Evolutionary conservation across 73 alveolate species (phyloP).

Genomic region (Paramecium biaurelia): DNA sequence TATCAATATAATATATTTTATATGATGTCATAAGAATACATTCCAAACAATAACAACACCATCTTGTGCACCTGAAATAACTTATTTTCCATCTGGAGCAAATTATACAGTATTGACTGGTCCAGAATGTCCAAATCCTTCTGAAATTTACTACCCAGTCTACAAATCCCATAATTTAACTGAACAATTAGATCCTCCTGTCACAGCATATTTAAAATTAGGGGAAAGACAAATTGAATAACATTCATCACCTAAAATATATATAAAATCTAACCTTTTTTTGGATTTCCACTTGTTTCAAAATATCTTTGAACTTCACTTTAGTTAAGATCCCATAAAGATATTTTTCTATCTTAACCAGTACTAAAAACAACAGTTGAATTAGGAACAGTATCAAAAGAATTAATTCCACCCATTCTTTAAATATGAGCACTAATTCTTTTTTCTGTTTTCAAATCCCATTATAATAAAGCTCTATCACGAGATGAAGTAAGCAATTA

Average conservation of each 20-base stretch:
- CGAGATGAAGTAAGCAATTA: constrained; percentile 88
- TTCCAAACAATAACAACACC: constrained; percentile 86
- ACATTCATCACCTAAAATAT: constrained; percentile 83
- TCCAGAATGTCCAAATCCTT: constrained; percentile 85
- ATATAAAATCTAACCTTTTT: constrained; percentile 67
- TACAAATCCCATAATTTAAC: constrained; percentile 80
- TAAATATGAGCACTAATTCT: constrained; percentile 92
- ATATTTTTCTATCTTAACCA: constrained; percentile 94
- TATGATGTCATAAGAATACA: constrained; percentile 63
- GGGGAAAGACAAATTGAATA: constrained; percentile 79
- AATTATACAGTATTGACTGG: constrained; percentile 74
- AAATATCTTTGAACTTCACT: constrained; percentile 80
- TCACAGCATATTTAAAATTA: constrained; percentile 82
- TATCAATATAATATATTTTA: neutral
- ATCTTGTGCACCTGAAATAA: constrained; percentile 82
- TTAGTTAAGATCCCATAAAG: constrained; percentile 93
- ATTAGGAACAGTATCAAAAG: constrained; percentile 83
- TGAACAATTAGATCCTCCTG: constrained; percentile 84
- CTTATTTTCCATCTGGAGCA: constrained; percentile 84
- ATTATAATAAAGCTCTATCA: constrained; percentile 84
- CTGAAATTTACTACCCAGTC: constrained; percentile 69
- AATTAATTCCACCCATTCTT: constrained; percentile 96
- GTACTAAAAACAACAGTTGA: constrained; percentile 81
- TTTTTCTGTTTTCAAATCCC: constrained; percentile 95
- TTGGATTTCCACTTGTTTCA: constrained; percentile 80